phyloP scores from a whole-genome alignment of 2,329 filamentous ascomycete species.

The Neonectria hederae region DNA sequence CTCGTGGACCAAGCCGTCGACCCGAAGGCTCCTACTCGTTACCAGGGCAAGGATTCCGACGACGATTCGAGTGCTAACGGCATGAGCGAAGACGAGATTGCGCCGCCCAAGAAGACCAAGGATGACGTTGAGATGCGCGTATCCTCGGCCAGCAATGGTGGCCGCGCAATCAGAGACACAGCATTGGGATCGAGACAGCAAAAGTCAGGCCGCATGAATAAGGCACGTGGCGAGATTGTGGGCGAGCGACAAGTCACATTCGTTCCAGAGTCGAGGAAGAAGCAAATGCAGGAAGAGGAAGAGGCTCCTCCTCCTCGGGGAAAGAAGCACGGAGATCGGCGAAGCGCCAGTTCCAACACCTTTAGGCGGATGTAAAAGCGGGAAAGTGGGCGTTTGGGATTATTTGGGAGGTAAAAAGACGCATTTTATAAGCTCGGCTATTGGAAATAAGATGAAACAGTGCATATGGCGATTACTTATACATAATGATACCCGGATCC shows the following conservation, averaged over 20 bases:
- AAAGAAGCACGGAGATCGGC: constrained; percentile 56
- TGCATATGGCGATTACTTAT: constrained; percentile 40
- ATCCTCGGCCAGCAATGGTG: constrained; percentile 72
- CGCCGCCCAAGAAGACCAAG: constrained; percentile 38
- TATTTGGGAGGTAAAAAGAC: constrained; percentile 33
- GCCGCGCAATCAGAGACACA: constrained; percentile 64
- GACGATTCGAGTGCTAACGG: constrained; percentile 57
- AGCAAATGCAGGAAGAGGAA: constrained; percentile 53
- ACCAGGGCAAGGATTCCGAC: constrained; percentile 53
- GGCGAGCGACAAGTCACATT: constrained; percentile 79
- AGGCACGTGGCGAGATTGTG: constrained; percentile 60
- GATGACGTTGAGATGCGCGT: constrained; percentile 70
- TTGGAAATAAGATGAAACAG: constrained; percentile 37
- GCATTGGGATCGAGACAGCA: constrained; percentile 66
- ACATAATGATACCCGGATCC: constrained; percentile 46
- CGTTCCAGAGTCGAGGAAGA: constrained; percentile 67
- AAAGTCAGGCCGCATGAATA: constrained; percentile 58
- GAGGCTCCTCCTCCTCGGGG: constrained; percentile 42
- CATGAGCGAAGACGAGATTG: constrained; percentile 42
- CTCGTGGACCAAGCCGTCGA: constrained; percentile 50
- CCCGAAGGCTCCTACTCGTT: constrained; percentile 49
- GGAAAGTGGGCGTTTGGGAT: constrained; percentile 34
- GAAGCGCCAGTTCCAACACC: constrained; percentile 80
- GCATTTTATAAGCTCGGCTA: constrained; percentile 36
- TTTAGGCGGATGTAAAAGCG: constrained; percentile 70